A percentile compares a stretch with the other conserved stretches of the same genome.
phyloP scores from a whole-genome alignment of 2,329 filamentous ascomycete genomes.

The Trichoderma breve region DNA sequence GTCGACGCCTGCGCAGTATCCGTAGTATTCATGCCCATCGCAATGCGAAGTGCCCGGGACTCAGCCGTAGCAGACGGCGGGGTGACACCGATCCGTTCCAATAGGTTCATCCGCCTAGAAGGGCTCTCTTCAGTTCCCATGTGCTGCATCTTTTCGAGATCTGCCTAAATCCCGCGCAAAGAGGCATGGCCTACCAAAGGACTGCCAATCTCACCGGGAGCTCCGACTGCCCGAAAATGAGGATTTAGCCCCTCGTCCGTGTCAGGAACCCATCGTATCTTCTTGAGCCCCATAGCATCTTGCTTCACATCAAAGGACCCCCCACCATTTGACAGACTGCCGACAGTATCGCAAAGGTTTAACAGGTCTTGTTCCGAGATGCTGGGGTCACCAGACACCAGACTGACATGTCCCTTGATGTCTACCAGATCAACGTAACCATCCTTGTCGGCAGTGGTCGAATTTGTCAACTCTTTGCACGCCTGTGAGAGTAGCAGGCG shows the following conservation, averaged over 20 bases:
- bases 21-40: not conserved
- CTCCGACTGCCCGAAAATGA: slow-evolving; percentile 48
- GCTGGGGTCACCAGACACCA: slow-evolving; percentile 43
- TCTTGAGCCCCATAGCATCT: slow-evolving; percentile 41
- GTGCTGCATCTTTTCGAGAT: slow-evolving; percentile 20
- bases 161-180: slow-evolving; percentile 37
- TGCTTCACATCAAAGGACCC: slow-evolving; percentile 75
- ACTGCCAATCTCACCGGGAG: slow-evolving; percentile 69
- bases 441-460: slow-evolving; percentile 44
- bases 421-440: slow-evolving; percentile 68
- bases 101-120: slow-evolving; percentile 21
- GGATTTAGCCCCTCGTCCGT: slow-evolving; percentile 41
- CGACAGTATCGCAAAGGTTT: slow-evolving; percentile 86
- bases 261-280: slow-evolving; percentile 58
- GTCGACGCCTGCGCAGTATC: not conserved
- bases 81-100: slow-evolving; percentile 22
- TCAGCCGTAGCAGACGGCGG: not conserved
- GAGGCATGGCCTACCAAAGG: slow-evolving; percentile 51
- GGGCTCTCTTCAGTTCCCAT: slow-evolving; percentile 21
- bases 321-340: slow-evolving; percentile 80
- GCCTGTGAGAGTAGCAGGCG: slow-evolving; percentile 74
- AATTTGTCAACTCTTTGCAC: slow-evolving; percentile 61
- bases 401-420: slow-evolving; percentile 65
- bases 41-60: not conserved
- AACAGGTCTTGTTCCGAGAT: slow-evolving; percentile 65